A percentile compares a stretch with the other conserved stretches of the same genome.
These are phyloP conservation scores for Azolla pinnata DNA, from an alignment of 75 land plant genomes.

Conservation along the genomic window DNA sequence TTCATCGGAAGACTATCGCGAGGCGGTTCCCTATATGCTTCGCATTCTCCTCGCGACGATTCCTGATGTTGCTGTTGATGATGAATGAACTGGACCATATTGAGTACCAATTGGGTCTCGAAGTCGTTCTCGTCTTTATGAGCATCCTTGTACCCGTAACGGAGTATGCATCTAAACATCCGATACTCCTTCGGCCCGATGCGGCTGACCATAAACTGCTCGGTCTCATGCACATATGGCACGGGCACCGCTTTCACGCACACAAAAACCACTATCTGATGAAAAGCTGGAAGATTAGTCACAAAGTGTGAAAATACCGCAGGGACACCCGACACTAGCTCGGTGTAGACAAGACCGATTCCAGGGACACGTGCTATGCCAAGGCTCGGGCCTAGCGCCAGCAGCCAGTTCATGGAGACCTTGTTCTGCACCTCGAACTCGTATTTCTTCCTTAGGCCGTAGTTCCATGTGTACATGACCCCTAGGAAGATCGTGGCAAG, in stretches of 20 bases:
- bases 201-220: constrained; percentile 54
- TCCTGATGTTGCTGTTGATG: background rate
- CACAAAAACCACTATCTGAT: constrained; percentile 52
- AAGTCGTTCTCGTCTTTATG: constrained; percentile 56
- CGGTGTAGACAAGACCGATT: constrained; percentile 44
- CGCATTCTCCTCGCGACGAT: background rate
- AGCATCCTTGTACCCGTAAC: constrained; percentile 79
- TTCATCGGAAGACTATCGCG: too few relatives aligned
- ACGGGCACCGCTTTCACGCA: constrained; percentile 63
- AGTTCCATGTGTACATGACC: constrained; percentile 82
- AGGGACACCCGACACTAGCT: constrained; percentile 41
- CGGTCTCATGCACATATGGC: constrained; percentile 42
- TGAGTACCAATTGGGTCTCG: constrained; percentile 42
- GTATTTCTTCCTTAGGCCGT: constrained; percentile 49
- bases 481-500: constrained; percentile 59
- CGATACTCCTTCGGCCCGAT: constrained; percentile 55
- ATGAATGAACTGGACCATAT: constrained; percentile 30
- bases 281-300: constrained; percentile 62
- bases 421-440: constrained; percentile 49
- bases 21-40: background rate
- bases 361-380: constrained; percentile 51
- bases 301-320: constrained; percentile 54
- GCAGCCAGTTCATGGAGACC: constrained; percentile 42
- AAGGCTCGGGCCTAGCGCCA: constrained; percentile 38
- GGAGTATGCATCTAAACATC: constrained; percentile 66